These are phyloP conservation scores for Curvularia sp. DNA, from an alignment of 2,329 filamentous ascomycete species.

Conservation along the genomic window DNA sequence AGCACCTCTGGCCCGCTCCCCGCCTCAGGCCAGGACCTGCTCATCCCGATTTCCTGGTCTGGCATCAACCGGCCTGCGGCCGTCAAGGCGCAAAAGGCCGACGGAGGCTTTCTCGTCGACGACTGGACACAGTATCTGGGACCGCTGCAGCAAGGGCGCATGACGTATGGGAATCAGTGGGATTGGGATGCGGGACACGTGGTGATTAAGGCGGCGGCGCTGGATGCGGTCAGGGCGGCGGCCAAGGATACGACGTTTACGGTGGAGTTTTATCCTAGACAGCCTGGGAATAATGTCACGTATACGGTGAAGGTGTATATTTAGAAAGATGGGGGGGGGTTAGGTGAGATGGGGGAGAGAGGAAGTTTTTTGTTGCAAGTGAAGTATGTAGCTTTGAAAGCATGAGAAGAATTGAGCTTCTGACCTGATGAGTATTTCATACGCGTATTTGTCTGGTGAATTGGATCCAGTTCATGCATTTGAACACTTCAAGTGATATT, in stretches of 20 bases:
- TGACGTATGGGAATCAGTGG: slow-evolving; percentile 61
- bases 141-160: slow-evolving; percentile 57
- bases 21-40: slow-evolving; percentile 51
- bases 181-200: slow-evolving; percentile 58
- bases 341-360: too few relatives aligned
- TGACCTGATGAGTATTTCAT: too few relatives aligned
- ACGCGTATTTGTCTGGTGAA: too few relatives aligned
- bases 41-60: slow-evolving; percentile 61
- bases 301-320: slow-evolving; percentile 55
- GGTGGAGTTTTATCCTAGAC: slow-evolving; percentile 64
- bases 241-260: slow-evolving; percentile 58
- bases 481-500: too few relatives aligned
- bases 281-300: slow-evolving; percentile 57
- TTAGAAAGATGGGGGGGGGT: background rate
- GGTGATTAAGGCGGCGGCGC: slow-evolving; percentile 55
- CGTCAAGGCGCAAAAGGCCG: slow-evolving; percentile 58
- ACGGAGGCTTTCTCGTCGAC: slow-evolving; percentile 62
- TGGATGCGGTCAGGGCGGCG: slow-evolving; percentile 57
- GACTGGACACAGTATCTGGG: slow-evolving; percentile 64
- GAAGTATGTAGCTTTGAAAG: too few relatives aligned
- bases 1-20: slow-evolving; percentile 41
- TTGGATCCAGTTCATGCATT: too few relatives aligned
- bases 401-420: too few relatives aligned
- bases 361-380: too few relatives aligned
- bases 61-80: slow-evolving; percentile 60